Evolutionary conservation across 2,329 filamentous ascomycete species (phyloP).

Genomic region (Pseudogymnoascus sp.): DNA sequence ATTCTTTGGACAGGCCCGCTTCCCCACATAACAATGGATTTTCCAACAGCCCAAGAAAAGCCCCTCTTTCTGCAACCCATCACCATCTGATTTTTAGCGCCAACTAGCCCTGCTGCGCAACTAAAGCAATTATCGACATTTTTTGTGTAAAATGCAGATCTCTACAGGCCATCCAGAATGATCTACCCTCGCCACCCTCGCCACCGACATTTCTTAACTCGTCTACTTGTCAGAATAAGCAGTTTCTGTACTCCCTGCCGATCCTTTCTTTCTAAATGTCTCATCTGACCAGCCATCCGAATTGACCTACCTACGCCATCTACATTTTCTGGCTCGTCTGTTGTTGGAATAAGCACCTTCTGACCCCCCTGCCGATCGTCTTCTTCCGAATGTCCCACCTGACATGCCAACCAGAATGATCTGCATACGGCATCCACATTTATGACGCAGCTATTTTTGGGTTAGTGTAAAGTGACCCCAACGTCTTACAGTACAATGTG

Average conservation of each 20-base stretch:
- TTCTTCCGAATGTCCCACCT: neutral
- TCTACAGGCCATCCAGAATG: neutral
- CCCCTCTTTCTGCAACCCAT: neutral
- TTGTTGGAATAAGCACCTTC: neutral
- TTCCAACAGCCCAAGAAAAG: neutral
- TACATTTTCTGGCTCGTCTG: neutral
- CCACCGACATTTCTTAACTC: neutral
- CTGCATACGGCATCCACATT: too few relatives aligned
- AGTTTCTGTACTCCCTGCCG: neutral
- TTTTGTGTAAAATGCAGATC: neutral
- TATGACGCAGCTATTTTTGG: too few relatives aligned
- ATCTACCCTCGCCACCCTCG: neutral
- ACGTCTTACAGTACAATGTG: too few relatives aligned
- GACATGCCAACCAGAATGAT: too few relatives aligned
- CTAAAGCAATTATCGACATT: neutral
- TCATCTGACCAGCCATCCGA: neutral
- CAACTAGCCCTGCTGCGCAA: neutral
- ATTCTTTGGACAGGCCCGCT: too few relatives aligned
- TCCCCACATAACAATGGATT: neutral
- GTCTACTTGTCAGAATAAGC: too few relatives aligned
- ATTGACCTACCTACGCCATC: neutral
- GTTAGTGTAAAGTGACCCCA: too few relatives aligned
- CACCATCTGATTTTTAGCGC: neutral
- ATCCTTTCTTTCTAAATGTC: neutral
- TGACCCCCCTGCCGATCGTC: neutral